phyloP scores from a whole-genome alignment of 805 yeast genomes.

The Teunomyces tritomae region DNA sequence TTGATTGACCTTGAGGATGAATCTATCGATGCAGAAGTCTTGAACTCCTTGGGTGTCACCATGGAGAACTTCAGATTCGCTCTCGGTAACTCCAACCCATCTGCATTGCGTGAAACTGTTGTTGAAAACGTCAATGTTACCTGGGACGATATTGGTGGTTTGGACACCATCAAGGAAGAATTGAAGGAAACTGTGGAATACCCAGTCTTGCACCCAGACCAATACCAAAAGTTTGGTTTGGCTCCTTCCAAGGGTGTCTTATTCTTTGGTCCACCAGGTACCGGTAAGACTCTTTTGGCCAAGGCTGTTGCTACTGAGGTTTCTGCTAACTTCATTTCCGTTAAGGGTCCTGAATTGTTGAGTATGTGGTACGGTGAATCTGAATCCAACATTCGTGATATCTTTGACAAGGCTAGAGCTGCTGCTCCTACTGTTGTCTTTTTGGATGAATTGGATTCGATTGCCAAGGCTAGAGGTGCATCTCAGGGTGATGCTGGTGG shows the following conservation, averaged over 20 bases:
- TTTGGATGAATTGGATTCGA: constrained; percentile 96
- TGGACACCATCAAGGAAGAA: constrained; percentile 93
- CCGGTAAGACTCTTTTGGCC: constrained; percentile 97
- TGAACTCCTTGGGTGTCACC: constrained; percentile 94
- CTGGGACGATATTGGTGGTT: constrained; percentile 99
- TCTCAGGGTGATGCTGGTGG: constrained; percentile 88
- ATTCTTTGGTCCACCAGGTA: constrained; percentile 99
- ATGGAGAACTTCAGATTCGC: constrained; percentile 99
- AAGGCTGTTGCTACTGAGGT: constrained; percentile 99
- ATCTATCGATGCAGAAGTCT: constrained; percentile 94
- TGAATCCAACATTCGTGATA: constrained; percentile 95
- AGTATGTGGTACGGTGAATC: constrained; percentile 99
- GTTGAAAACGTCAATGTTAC: constrained; percentile 98
- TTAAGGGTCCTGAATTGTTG: constrained; percentile 93
- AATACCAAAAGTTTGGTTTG: constrained; percentile 95
- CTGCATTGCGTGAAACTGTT: constrained; percentile 98
- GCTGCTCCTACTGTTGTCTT: constrained; percentile 99
- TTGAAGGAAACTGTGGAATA: constrained; percentile 98
- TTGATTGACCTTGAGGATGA: constrained; percentile 93
- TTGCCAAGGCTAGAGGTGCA: constrained; percentile 96
- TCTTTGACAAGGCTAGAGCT: constrained; percentile 97
- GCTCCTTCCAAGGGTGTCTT: constrained; percentile 98
- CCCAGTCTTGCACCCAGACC: constrained; percentile 98
- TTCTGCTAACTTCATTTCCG: constrained; percentile 95
- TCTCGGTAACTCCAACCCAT: constrained; percentile 95